Evolutionary conservation across 2,329 filamentous ascomycete species (phyloP).

Genomic region (Ceratocystis eucalypticola): DNA sequence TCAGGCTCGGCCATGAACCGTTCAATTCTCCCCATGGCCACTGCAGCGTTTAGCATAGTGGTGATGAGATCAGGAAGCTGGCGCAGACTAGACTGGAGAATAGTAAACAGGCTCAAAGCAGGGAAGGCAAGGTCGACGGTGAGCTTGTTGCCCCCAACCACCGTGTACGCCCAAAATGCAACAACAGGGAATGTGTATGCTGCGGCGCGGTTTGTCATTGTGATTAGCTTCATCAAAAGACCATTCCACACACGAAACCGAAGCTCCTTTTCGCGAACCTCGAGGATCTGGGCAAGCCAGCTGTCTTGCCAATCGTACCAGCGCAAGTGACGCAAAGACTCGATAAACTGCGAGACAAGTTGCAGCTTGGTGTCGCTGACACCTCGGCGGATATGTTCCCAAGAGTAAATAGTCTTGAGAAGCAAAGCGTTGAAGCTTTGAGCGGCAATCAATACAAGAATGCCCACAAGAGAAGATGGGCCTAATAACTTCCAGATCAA

Average conservation of each 20-base stretch:
- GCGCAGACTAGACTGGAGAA: conserved; percentile 59
- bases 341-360: conserved; percentile 72
- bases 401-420: conserved; percentile 33
- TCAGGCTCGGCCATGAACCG: conserved; percentile 78
- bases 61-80: conserved; percentile 66
- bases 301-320: conserved; percentile 74
- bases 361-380: conserved; percentile 70
- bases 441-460: conserved; percentile 39
- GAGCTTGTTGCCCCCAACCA: conserved; percentile 52
- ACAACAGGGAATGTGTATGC: conserved; percentile 66
- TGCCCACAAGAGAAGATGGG: conserved; percentile 53
- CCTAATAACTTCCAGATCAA: conserved; percentile 70
- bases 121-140: conserved; percentile 77
- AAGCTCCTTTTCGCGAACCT: conserved; percentile 54
- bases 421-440: conserved; percentile 57
- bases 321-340: conserved; percentile 65
- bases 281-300: conserved; percentile 58
- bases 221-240: conserved; percentile 49
- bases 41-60: conserved; percentile 64
- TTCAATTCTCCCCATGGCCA: conserved; percentile 70
- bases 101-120: conserved; percentile 64
- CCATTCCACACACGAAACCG: conserved; percentile 49
- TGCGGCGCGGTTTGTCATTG: conserved; percentile 55
- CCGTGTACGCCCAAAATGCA: conserved; percentile 69
- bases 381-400: conserved; percentile 56